Base-by-base conservation (phyloP, 768 basidiomycete genomes). In the Cystobasidiopsis lactophilus region DNA sequence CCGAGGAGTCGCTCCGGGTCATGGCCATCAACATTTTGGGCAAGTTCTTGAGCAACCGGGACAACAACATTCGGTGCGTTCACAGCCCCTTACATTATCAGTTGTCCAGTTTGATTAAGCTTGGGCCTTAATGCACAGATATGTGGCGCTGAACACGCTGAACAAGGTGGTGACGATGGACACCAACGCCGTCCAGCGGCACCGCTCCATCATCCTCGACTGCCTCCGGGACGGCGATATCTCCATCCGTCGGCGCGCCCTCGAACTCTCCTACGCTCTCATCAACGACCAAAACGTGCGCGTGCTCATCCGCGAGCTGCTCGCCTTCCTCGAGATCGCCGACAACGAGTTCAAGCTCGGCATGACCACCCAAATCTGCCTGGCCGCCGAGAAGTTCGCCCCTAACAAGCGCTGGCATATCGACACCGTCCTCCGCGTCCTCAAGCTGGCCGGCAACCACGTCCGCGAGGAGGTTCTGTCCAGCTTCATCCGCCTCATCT, bases 1-100 rank as follows among this genome's bases (percentile, higher is more conserved):
- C 93, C 11, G 93, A 98, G 65, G 81, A 77, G 39, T 86, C 88
- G 19, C 70, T 98, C 21, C 79, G 93, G 1, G 89, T 96, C 41
- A 95, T 98, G 93, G 93, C 93, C 0, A 98, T 98, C 67, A 98
- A 98, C 65, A 96, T 96, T 53, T 74, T 98, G 31, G 93, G 93
- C 51, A 96, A 95, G 68, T 96, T 96, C 70, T 70, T 98, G 64
- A 80, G 84, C 65, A 98, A 98, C 68, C 75, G 85, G 31, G 93
- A 98, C 64, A 98, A 98, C 69, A 98, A 96, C 64, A 96, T 98
- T 60, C 79, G 91, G 89, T 91, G 64, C n/a, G 40, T 43, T 19
- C 24, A 45, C 52, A n/a, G 45, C 24, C 33, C 18, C 21, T 16
- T 23, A 4, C 18, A n/a, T 16, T 1, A 27, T 24, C 24, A n/a